phyloP scores from a whole-genome alignment of 1,284 basidiomycete species.

The Puccinia coronata region DNA sequence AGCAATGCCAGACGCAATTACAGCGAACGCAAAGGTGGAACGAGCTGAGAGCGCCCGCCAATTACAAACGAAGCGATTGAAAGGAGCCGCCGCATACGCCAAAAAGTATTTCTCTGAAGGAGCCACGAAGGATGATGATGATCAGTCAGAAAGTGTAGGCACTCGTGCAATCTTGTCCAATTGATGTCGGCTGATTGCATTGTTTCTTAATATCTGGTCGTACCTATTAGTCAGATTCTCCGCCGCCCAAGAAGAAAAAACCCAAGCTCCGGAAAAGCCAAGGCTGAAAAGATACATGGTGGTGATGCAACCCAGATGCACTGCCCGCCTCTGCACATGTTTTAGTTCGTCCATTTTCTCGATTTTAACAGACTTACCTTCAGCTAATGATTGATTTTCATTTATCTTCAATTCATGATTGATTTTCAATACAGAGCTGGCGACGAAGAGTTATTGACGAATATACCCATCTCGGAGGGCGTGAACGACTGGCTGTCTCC shows the following conservation, averaged over 20 bases:
- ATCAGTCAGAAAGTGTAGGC: conserved; percentile 31
- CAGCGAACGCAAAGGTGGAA: conserved; percentile 23
- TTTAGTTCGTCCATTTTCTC: conserved; percentile 59
- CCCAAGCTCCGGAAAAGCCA: conserved; percentile 53
- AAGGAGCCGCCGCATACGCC: conserved; percentile 46
- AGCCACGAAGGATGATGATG: conserved; percentile 1
- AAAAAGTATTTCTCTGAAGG: conserved; percentile 29
- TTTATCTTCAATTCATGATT: no score
- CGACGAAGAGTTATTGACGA: conserved; percentile 87
- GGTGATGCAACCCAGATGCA: conserved; percentile 73
- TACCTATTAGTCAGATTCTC: conserved; percentile 24
- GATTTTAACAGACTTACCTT: background rate
- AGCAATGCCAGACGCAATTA: conserved; percentile 55
- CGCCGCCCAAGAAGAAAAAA: conserved; percentile 47
- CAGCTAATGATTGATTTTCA: no score
- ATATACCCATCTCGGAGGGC: conserved; percentile 86
- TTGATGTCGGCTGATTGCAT: background rate
- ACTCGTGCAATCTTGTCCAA: conserved; percentile 1
- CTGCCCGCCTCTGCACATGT: conserved; percentile 83
- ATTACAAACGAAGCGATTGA: conserved; percentile 36
- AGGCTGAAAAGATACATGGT: conserved; percentile 64
- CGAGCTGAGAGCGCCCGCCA: conserved; percentile 3
- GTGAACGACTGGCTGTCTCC: conserved; percentile 74
- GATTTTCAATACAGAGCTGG: conserved; percentile 61
- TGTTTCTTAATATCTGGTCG: background rate